A percentile compares a stretch with the other conserved stretches of the same genome.
These are phyloP conservation scores for Neoboletus brunneissimus DNA, from an alignment of 768 basidiomycete species.

Conservation along the genomic window DNA sequence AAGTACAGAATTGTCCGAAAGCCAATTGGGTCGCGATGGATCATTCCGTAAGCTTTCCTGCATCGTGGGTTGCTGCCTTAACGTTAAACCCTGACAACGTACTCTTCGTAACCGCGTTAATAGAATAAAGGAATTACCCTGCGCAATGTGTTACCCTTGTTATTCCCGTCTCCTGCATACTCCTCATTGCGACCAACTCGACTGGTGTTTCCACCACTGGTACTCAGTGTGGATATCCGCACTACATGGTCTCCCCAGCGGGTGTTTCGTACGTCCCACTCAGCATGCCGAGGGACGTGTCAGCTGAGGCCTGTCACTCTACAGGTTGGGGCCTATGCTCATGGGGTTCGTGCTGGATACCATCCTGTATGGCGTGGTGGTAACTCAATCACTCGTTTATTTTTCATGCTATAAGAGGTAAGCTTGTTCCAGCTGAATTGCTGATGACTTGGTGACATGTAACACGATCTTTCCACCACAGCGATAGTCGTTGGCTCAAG, in stretches of 20 bases:
- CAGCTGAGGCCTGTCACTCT: neutral
- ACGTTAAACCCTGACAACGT: conserved; percentile 23
- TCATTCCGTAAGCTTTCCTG: conserved; percentile 14
- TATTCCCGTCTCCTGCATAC: conserved; percentile 6
- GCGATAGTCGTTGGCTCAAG: conserved; percentile 22
- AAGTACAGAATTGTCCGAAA: neutral
- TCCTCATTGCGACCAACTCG: conserved; percentile 3
- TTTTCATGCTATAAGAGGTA: conserved; percentile 29
- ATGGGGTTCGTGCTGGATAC: conserved; percentile 35
- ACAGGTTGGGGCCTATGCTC: conserved; percentile 36
- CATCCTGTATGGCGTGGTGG: conserved; percentile 34
- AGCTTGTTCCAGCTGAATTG: neutral
- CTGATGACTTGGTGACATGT: neutral
- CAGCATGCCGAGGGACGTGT: neutral
- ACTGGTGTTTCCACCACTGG: conserved; percentile 3
- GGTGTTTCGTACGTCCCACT: conserved; percentile 21
- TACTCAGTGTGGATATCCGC: conserved; percentile 7
- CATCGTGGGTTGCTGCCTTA: neutral
- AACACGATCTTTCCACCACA: neutral
- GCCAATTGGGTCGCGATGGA: neutral
- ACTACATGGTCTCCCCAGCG: conserved; percentile 19
- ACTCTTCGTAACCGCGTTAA: conserved; percentile 11
- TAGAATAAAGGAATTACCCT: conserved; percentile 12
- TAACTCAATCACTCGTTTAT: conserved; percentile 35
- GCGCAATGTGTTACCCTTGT: neutral